Evolutionary conservation across 2,329 filamentous ascomycete species (phyloP).

Genomic region (Colletotrichum nymphaeae): DNA sequence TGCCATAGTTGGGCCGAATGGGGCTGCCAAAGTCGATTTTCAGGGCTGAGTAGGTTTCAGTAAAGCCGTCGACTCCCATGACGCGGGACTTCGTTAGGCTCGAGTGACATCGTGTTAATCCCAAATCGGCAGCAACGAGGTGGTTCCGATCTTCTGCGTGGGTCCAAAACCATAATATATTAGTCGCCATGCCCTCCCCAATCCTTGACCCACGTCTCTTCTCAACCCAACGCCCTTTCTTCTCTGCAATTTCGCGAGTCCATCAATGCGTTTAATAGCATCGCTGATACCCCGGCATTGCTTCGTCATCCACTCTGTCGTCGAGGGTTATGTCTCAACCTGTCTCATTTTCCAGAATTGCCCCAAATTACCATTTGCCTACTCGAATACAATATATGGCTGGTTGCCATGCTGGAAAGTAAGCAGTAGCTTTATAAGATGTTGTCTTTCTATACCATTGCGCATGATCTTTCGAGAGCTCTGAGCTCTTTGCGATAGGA

Average conservation of each 20-base stretch:
- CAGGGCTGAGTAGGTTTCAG: conserved; percentile 15
- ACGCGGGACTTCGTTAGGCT: conserved; percentile 12
- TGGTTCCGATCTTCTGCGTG: conserved; percentile 4
- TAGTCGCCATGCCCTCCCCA: conserved; percentile 27
- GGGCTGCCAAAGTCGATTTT: conserved; percentile 11
- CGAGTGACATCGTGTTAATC: conserved; percentile 19
- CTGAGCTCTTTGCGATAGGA: conserved; percentile 13
- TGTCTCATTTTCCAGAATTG: conserved; percentile 17
- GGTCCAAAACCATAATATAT: conserved; percentile 19
- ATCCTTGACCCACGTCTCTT: not conserved
- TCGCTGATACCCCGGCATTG: conserved; percentile 21
- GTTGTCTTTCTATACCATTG: conserved; percentile 8
- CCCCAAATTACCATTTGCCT: conserved; percentile 35
- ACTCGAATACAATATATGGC: conserved; percentile 35
- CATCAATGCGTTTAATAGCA: conserved; percentile 19
- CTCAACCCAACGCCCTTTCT: not conserved
- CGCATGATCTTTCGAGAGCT: conserved; percentile 2
- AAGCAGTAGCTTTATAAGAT: conserved; percentile 33
- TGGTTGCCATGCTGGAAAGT: conserved; percentile 22
- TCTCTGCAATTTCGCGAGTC: conserved; percentile 12
- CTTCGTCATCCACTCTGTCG: conserved; percentile 5
- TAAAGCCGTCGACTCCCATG: conserved; percentile 12
- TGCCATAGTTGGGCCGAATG: conserved; percentile 40
- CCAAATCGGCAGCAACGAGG: conserved; percentile 20
- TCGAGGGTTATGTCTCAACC: not conserved